phyloP scores from a whole-genome alignment of 768 basidiomycete genomes.

The Lentinula boryana region DNA sequence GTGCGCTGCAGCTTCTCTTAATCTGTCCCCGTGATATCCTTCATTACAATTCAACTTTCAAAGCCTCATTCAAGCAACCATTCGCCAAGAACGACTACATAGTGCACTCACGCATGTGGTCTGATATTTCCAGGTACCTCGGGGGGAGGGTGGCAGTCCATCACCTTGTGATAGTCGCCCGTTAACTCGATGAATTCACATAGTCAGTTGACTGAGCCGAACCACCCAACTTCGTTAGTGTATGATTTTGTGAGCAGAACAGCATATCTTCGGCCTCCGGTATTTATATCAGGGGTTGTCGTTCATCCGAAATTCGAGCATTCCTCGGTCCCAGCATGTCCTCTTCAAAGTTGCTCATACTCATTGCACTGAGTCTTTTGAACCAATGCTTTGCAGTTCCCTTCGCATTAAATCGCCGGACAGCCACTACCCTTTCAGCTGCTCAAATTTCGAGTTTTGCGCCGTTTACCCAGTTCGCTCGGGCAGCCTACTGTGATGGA shows the following conservation, averaged over 20 bases:
- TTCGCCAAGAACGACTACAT: too few relatives aligned
- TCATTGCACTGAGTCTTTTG: background rate
- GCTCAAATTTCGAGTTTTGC: slow-evolving; percentile 21
- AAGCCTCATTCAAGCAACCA: too few relatives aligned
- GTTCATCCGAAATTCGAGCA: background rate
- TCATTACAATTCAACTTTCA: too few relatives aligned
- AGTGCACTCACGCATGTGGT: too few relatives aligned
- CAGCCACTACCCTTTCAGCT: slow-evolving; percentile 8
- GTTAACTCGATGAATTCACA: background rate
- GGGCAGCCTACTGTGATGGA: slow-evolving; percentile 37
- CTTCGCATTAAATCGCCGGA: background rate
- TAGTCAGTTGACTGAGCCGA: background rate
- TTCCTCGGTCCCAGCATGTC: background rate
- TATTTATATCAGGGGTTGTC: background rate
- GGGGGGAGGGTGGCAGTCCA: background rate
- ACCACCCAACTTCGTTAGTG: background rate
- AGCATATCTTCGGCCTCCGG: background rate
- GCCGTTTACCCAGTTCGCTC: slow-evolving; percentile 34
- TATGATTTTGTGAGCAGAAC: background rate
- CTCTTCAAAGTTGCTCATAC: background rate
- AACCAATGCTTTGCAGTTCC: background rate
- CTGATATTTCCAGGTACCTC: too few relatives aligned
- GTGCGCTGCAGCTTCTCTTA: too few relatives aligned
- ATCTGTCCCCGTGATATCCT: too few relatives aligned
- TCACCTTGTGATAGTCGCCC: background rate